Base-by-base conservation (phyloP, 2,329 filamentous ascomycete species). In the Ophiostoma ips region DNA sequence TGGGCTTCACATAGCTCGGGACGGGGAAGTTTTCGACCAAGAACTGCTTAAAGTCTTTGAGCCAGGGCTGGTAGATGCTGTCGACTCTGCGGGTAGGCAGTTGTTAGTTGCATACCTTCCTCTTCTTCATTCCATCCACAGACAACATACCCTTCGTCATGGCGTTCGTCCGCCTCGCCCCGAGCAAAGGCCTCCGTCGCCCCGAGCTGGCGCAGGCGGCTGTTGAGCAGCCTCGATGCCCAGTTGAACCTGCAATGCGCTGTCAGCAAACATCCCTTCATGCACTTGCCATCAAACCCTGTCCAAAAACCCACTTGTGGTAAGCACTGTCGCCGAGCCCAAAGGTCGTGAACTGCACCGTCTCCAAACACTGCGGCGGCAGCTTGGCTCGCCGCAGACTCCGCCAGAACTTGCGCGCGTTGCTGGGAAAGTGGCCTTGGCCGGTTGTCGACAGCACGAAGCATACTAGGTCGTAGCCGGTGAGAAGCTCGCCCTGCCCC, bases 261-360 rank as follows among this genome's bases (percentile, higher is more conserved):
- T 15, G 43, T 45, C 13, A 21, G 16, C 70, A 24, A 40, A 8
- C 16, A 10, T 16, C n/a, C n/a, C n/a, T n/a, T n/a, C n/a, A n/a
- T n/a, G n/a, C n/a, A n/a, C n/a, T n/a, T n/a, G n/a, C n/a, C n/a
- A n/a, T n/a, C n/a, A 37, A 3, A 16, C 8, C 8, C 4, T 2
- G 5, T 9, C 7, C 2, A 36, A 1, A 5, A 16, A 15, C 50
- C 24, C 11, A 92, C 82, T 94, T 90, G 50, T 84, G 75, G 71
- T 98, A 98, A 1, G 89, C 94, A 60, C 85, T 95, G 65, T 98
- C 92, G 1, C 92, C 92, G 1, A 96, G 73, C 1, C 92, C 92
- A 70, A 96, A 95, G 0, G 83, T 84, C 3, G 86, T 83, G 65
- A 94, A 96, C 1, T 70, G 73, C 54, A 94, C 68, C 33, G 75